Base-by-base conservation (phyloP, 208 protist species). In the Porcisia hertigi region DNA sequence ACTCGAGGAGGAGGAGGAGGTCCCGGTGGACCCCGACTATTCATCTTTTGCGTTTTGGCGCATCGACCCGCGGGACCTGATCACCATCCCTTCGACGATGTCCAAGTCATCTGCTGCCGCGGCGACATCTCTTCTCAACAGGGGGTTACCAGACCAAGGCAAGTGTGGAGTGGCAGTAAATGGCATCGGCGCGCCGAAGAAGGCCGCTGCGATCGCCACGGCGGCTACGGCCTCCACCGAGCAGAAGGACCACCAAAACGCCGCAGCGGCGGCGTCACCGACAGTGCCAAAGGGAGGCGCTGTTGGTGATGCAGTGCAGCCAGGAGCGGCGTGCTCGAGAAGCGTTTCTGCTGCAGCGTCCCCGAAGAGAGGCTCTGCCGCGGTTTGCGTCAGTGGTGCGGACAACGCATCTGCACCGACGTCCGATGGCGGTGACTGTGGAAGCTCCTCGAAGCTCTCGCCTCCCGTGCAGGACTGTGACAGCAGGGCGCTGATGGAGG, bases 21-120 rank as follows among this genome's bases (percentile, higher is more conserved):
- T 88, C 30, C 69, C 72, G 25, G 71, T 85, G 14, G 90, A 94
- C 60, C 59, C 82, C 3, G 92, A 97, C 18, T 97, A 93, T 76
- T 77, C 87, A 71, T 85, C 82, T 2, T 96, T 87, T 71, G 85
- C 87, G 43, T 96, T 89, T 74, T 97, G 94, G 94, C 86, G 88
- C 72, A 74, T 94, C 34, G 83, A 87, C 69, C 94, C 92, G 41
- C n/a, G 52, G 0, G 85, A 86, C 63, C 55, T 96, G 18, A 79
- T 93, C 45, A 52, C 55, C 5, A 53, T 58, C 1, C 8, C 73
- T 2, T 53, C 64, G 73, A 47, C 66, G 20, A 57, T 12, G 41
- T 23, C 67, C 9, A 23, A 12, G 36, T 43, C 62, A 3, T 47
- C 62, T 47, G 20, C 7, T 66, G 39, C 1, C 62, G 18, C 62